A percentile compares a stretch with the other conserved stretches of the same genome.
Evolutionary conservation across 1,284 basidiomycete species (phyloP).

Genomic region (Irpex sp.): DNA sequence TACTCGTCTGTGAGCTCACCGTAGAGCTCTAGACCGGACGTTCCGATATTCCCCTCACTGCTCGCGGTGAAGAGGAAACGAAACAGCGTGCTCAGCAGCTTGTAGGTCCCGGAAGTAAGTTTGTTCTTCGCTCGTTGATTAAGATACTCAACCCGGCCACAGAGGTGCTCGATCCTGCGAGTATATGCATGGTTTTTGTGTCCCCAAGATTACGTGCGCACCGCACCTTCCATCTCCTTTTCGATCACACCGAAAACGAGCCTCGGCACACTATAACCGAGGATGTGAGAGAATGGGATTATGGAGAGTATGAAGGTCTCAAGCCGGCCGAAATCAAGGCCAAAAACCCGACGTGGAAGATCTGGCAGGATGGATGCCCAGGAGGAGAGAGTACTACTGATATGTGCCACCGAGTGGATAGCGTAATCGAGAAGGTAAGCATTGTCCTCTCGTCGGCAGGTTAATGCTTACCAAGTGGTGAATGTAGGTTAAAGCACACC

Average conservation of each 20-base stretch:
- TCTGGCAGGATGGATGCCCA: constrained; percentile 89
- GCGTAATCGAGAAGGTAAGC: constrained; percentile 63
- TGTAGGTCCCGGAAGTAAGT: constrained; percentile 71
- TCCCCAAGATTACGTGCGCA: constrained; percentile 86
- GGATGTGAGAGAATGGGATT: constrained; percentile 82
- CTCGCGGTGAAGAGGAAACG: constrained; percentile 76
- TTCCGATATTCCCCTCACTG: constrained; percentile 84
- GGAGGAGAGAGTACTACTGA: constrained; percentile 81
- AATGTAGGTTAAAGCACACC: constrained; percentile 69
- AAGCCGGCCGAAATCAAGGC: constrained; percentile 70
- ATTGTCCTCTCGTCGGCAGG: background rate
- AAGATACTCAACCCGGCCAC: background rate
- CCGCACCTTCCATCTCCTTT: constrained; percentile 81
- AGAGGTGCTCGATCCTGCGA: constrained; percentile 80
- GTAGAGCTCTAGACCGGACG: constrained; percentile 68
- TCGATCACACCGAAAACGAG: constrained; percentile 47
- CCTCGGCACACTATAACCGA: constrained; percentile 63
- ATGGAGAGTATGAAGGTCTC: constrained; percentile 88
- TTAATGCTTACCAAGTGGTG: background rate
- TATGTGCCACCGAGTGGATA: constrained; percentile 78
- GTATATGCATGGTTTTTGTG: constrained; percentile 75
- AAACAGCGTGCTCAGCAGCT: constrained; percentile 60
- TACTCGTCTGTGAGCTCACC: background rate
- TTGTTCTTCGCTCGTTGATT: constrained; percentile 27
- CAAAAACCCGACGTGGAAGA: constrained; percentile 66